These are phyloP conservation scores for Hyphopichia khmerensis DNA, from an alignment of 1,139 yeast genomes.

Conservation along the genomic window DNA sequence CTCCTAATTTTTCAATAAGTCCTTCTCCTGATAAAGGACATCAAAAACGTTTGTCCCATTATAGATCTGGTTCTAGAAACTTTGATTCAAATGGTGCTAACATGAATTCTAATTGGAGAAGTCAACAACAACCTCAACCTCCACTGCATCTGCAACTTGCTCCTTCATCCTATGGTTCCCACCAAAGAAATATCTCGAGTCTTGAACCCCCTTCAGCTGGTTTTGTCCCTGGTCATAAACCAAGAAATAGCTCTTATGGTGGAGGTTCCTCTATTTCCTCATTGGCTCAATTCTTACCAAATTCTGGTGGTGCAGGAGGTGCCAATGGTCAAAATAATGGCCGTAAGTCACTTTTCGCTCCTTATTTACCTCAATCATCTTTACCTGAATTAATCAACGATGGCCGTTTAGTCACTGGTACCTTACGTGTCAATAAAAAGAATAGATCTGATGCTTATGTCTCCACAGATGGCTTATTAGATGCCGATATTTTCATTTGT, in stretches of 20 bases:
- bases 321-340: slow-evolving; percentile 31
- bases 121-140: slow-evolving; percentile 29
- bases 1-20: slow-evolving; percentile 41
- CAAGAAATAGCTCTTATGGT: slow-evolving; percentile 65
- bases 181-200: slow-evolving; percentile 24
- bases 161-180: neutral
- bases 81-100: slow-evolving; percentile 46
- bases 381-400: slow-evolving; percentile 86
- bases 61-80: slow-evolving; percentile 56
- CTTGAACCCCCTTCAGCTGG: slow-evolving; percentile 50
- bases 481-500: slow-evolving; percentile 95
- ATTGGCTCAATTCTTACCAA: slow-evolving; percentile 38
- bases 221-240: slow-evolving; percentile 80
- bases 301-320: slow-evolving; percentile 15
- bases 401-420: slow-evolving; percentile 90
- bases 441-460: slow-evolving; percentile 97
- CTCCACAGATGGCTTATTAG: slow-evolving; percentile 90
- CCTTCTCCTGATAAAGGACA: slow-evolving; percentile 45
- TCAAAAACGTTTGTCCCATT: slow-evolving; percentile 50
- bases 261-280: slow-evolving; percentile 65
- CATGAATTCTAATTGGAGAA: slow-evolving; percentile 68
- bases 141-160: slow-evolving; percentile 6
- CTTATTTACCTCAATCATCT: slow-evolving; percentile 90
- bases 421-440: slow-evolving; percentile 88
- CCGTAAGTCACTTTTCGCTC: slow-evolving; percentile 91